phyloP scores from a whole-genome alignment of 2,329 filamentous ascomycete genomes.

The Curvularia hawaiiensis region DNA sequence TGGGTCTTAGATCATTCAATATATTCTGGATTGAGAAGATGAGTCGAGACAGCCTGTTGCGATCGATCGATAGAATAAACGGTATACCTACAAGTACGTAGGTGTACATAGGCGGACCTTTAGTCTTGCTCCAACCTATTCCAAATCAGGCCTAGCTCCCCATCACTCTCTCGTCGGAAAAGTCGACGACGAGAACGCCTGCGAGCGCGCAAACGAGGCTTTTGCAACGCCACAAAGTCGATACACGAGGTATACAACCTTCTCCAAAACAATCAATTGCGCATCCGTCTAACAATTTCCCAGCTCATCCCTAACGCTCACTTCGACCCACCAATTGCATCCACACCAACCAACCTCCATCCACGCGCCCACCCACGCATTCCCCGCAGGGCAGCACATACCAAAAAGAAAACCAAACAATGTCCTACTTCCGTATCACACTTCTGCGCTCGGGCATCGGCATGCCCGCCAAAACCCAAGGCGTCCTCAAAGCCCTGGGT shows the following conservation, averaged over 20 bases:
- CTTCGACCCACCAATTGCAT: not conserved
- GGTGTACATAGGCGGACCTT: not conserved
- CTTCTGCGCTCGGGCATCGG: constrained; percentile 90
- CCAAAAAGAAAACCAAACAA: constrained; percentile 40
- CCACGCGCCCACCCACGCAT: constrained; percentile 4
- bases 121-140: constrained; percentile 10
- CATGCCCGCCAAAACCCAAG: constrained; percentile 74
- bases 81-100: constrained; percentile 21
- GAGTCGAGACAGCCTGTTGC: not conserved
- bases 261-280: not conserved
- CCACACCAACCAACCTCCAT: constrained; percentile 1
- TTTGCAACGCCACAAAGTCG: constrained; percentile 4
- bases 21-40: not conserved
- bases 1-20: not conserved
- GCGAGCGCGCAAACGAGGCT: constrained; percentile 5
- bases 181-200: constrained; percentile 3
- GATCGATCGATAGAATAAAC: constrained; percentile 14
- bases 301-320: too few species aligned
- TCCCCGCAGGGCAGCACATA: not conserved
- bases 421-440: constrained; percentile 89
- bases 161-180: constrained; percentile 20
- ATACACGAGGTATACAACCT: constrained; percentile 4
- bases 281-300: not conserved
- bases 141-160: constrained; percentile 18
- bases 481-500: constrained; percentile 83